Percentiles rank a stretch among this genome's conserved stretches.
These are phyloP conservation scores for Lactarius akahatsu DNA, from an alignment of 768 basidiomycete genomes.

Conservation along the genomic window DNA sequence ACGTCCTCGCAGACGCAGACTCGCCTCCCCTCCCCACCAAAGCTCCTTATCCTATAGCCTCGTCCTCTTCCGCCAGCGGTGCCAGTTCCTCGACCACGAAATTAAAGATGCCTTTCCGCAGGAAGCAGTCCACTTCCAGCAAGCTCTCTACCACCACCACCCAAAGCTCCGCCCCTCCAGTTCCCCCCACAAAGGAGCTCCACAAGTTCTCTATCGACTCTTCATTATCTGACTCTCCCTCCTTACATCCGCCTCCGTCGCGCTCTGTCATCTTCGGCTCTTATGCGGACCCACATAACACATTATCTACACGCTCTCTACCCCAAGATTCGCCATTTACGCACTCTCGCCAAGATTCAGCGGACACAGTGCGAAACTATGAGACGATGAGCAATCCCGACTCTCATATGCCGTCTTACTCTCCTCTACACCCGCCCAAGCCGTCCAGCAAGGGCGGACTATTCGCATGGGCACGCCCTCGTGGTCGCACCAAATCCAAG, in stretches of 20 bases:
- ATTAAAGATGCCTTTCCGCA: conserved; percentile 47
- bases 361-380: conserved; percentile 23
- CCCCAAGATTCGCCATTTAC: conserved; percentile 39
- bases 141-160: conserved; percentile 31
- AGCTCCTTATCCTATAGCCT: conserved; percentile 11
- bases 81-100: conserved; percentile 42
- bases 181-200: conserved; percentile 7
- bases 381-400: conserved; percentile 30
- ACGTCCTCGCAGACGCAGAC: conserved; percentile 26
- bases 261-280: conserved; percentile 64
- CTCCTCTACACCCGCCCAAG: conserved; percentile 22
- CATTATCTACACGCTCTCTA: conserved; percentile 63
- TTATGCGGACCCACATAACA: conserved; percentile 51
- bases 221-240: conserved; percentile 46
- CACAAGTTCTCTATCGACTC: conserved; percentile 36
- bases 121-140: conserved; percentile 31
- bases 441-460: conserved; percentile 40
- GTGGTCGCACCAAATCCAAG: conserved; percentile 43
- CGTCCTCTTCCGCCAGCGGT: conserved; percentile 24
- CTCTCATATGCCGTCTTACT: conserved; percentile 16
- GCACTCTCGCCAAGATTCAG: conserved; percentile 4
- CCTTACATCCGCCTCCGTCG: conserved; percentile 56
- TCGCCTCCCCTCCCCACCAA: conserved; percentile 17
- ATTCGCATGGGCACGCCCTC: conserved; percentile 45
- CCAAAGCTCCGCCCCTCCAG: conserved; percentile 38